phyloP scores from a whole-genome alignment of 768 basidiomycete species.

The Suillus alpinus region DNA sequence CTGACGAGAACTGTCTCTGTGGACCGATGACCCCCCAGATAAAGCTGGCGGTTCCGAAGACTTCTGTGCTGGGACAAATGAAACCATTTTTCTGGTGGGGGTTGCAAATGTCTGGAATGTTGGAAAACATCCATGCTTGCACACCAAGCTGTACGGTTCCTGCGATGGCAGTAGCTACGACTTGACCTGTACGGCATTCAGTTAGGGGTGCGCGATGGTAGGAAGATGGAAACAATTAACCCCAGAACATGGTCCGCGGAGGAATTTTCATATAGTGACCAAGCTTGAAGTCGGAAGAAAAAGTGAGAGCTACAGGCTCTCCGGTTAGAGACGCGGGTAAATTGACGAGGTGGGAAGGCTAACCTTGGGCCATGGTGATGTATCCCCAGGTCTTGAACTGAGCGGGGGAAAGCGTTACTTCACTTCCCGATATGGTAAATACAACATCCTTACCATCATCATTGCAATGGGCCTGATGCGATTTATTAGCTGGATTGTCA shows the following conservation, averaged over 20 bases:
- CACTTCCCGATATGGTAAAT: background rate
- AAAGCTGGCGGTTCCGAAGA: constrained; percentile 78
- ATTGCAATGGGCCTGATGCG: constrained; percentile 55
- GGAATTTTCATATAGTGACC: constrained; percentile 31
- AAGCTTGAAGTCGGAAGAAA: constrained; percentile 33
- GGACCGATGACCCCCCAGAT: constrained; percentile 86
- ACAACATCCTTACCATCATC: constrained; percentile 50
- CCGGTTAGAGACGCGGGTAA: constrained; percentile 58
- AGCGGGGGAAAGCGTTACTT: constrained; percentile 10
- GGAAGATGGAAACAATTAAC: background rate
- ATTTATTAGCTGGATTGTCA: background rate
- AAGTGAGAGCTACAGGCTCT: constrained; percentile 35
- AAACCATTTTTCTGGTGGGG: constrained; percentile 57
- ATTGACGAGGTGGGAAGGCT: constrained; percentile 8
- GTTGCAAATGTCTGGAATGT: constrained; percentile 42
- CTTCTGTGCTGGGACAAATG: constrained; percentile 66
- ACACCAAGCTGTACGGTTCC: constrained; percentile 43
- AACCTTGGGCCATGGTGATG: constrained; percentile 59
- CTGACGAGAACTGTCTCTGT: constrained; percentile 61
- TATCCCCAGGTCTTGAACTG: constrained; percentile 70
- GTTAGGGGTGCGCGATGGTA: background rate
- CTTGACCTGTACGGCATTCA: constrained; percentile 29
- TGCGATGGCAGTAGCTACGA: constrained; percentile 37
- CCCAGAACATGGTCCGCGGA: constrained; percentile 31
- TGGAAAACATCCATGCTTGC: constrained; percentile 43